Conservation (phyloP, 2,329 filamentous ascomycete species). For the Aspergillus luchuensis region DNA sequence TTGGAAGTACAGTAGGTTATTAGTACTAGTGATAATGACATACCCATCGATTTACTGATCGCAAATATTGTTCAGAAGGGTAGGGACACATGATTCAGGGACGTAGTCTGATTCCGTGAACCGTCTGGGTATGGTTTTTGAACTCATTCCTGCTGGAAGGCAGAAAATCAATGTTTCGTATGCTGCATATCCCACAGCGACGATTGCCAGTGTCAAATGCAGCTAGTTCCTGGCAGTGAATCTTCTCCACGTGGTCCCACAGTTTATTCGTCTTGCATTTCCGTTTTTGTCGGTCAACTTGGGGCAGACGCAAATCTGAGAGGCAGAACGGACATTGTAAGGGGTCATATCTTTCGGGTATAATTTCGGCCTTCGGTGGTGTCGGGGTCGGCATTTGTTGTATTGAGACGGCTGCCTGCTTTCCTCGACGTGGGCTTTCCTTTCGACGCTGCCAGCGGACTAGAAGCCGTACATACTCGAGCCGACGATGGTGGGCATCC, state of each 20-base stretch:
- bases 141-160: conserved; percentile 8
- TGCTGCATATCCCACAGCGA: conserved; percentile 11
- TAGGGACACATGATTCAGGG: background rate
- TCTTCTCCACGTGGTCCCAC: conserved; percentile 22
- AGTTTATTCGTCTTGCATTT: conserved; percentile 20
- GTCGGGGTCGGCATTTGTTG: background rate
- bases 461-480: conserved; percentile 14
- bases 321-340: conserved; percentile 22
- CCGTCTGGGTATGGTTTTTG: conserved; percentile 16
- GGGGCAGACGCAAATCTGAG: conserved; percentile 9
- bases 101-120: conserved; percentile 13
- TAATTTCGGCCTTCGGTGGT: background rate
- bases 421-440: conserved; percentile 12
- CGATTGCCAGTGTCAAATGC: conserved; percentile 12
- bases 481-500: conserved; percentile 2
- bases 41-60: no score
- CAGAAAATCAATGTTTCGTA: conserved; percentile 11
- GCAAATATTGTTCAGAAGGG: no score
- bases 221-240: conserved; percentile 19
- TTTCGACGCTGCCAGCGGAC: conserved; percentile 16
- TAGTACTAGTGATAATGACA: no score
- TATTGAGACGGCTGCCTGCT: background rate
- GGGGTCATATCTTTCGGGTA: conserved; percentile 12
- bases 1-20: no score
- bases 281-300: conserved; percentile 9